Evolutionary conservation across 306 rosid species (phyloP), one percentile per base, ranked within the genome.

Genomic region (Ormosia semicastrata): DNA sequence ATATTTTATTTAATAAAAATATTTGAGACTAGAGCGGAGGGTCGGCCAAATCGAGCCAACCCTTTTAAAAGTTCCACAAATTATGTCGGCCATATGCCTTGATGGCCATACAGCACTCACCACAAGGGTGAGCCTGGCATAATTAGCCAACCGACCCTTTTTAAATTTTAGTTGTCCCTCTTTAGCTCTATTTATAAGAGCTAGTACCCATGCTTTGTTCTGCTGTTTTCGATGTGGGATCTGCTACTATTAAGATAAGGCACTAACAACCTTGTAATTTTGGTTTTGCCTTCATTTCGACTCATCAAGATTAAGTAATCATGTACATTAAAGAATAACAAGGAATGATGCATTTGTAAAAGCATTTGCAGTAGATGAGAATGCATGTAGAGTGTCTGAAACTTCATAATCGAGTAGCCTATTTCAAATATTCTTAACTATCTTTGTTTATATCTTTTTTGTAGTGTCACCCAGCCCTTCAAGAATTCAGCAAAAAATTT

Each of bases 81-180:
- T 90, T 85, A 79, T 52, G 97, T 87, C 93, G 83, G 97, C 97
- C 98, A 92, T 92, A 92, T 86, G 95, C 89, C 95, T 92, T 86
- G 97, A 91, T 91, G 44, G 84, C 93, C 97, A 91, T 92, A 88
- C 91, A 88, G 94, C 92, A 87, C 94, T 41, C 90, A 37, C 91
- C 93, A 1, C 82, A 0, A 41, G 86, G 87, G 82, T 52, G 77
- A 90, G 93, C 73, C 85, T 52, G 93, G 97, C 98, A 92, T 78
- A 94, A 5, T 89, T 91, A 90, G 97, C 97, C 97, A 89, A 84
- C 93, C 82, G 93, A 91, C 97, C 94, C 98, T 94, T 91, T 84
- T 92, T 90, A 84, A 62, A 0, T 0, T 24, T 0, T 0, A 0
- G 0, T 0, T 0, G 33, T 17, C 6, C 0, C 0, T 8, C 3